A percentile compares a stretch with the other conserved stretches of the same genome.
Evolutionary conservation across 108 stramenopile species (phyloP).

Genomic region (Cyclotella baltica): DNA sequence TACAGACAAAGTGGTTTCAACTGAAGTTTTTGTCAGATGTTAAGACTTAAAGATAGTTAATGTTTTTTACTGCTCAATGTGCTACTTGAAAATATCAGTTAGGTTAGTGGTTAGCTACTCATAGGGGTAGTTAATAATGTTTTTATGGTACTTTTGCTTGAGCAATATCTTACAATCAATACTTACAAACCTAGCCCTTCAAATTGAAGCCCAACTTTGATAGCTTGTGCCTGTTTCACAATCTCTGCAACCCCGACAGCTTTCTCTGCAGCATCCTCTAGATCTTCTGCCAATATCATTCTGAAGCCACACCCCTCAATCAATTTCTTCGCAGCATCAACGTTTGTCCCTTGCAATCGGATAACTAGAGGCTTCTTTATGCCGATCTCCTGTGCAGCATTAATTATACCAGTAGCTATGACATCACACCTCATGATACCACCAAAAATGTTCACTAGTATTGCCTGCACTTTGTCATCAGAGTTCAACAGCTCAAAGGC

Average conservation of each 20-base stretch:
- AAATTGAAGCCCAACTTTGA: constrained; percentile 76
- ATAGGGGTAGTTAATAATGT: background rate
- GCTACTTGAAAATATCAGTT: background rate
- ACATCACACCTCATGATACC: constrained; percentile 89
- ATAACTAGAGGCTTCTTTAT: constrained; percentile 85
- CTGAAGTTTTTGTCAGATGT: constrained; percentile 50
- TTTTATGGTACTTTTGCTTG: background rate
- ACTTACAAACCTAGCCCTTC: constrained; percentile 67
- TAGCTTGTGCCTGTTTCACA: constrained; percentile 73
- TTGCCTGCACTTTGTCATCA: constrained; percentile 69
- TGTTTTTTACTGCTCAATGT: background rate
- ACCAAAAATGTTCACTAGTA: constrained; percentile 90
- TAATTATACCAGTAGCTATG: constrained; percentile 81
- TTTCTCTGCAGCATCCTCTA: constrained; percentile 90
- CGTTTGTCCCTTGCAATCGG: constrained; percentile 84
- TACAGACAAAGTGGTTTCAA: constrained; percentile 44
- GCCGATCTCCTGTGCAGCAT: constrained; percentile 75
- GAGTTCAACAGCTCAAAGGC: constrained; percentile 65
- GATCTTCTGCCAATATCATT: constrained; percentile 82
- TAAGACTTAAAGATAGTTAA: background rate
- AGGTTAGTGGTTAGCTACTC: too few species aligned
- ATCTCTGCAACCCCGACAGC: constrained; percentile 87
- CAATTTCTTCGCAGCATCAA: constrained; percentile 68
- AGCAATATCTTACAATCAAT: background rate
- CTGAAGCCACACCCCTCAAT: constrained; percentile 72